Evolutionary conservation across 2,329 filamentous ascomycete species (phyloP).

Genomic region (Colletotrichum caudatum): DNA sequence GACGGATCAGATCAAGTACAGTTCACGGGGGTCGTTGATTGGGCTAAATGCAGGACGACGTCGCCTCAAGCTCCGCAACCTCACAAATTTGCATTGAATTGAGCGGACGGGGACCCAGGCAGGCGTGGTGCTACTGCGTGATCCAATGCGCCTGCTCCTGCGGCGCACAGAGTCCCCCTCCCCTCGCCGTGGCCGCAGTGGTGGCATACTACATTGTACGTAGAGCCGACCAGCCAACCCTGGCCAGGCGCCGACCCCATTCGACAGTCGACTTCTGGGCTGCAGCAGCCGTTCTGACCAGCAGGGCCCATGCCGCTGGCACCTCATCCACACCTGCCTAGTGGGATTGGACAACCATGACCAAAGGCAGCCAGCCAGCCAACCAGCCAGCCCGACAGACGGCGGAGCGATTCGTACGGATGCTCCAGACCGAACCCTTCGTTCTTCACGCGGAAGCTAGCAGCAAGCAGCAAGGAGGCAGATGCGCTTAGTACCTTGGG

Average conservation of each 20-base stretch:
- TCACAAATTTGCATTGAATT: conserved; percentile 37
- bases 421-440: conserved; percentile 6
- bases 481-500: not conserved
- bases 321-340: conserved; percentile 24
- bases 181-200: conserved; percentile 15
- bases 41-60: conserved; percentile 29
- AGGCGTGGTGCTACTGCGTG: conserved; percentile 14
- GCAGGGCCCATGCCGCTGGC: conserved; percentile 39
- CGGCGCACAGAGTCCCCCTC: conserved; percentile 13
- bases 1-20: conserved; percentile 35
- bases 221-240: conserved; percentile 27
- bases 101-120: conserved; percentile 18
- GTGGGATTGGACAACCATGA: conserved; percentile 5
- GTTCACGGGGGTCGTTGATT: conserved; percentile 21
- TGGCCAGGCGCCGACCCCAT: conserved; percentile 29
- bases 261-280: conserved; percentile 29
- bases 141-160: conserved; percentile 16
- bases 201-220: too few relatives aligned
- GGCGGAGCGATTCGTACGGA: not conserved
- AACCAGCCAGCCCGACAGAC: too few relatives aligned
- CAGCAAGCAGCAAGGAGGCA: conserved; percentile 7
- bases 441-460: conserved; percentile 13
- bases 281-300: conserved; percentile 36
- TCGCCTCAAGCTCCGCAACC: conserved; percentile 37
- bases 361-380: not conserved